Evolutionary conservation across 495 filamentous ascomycete genomes (phyloP).

Genomic region (Aspergillus conjunctus): DNA sequence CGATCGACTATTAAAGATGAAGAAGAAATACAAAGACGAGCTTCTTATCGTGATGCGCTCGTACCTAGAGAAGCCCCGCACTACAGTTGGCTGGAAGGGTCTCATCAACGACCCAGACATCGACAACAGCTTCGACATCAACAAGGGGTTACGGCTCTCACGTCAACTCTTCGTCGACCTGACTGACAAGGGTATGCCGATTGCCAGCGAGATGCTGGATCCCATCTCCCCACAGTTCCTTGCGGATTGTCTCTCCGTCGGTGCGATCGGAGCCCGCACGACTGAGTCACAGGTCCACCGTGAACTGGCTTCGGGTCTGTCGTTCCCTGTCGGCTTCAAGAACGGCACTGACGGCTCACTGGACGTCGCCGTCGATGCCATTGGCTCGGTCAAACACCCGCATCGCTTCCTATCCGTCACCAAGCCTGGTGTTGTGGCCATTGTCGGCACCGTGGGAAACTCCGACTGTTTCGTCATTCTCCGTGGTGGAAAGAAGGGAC

Average conservation of each 20-base stretch:
- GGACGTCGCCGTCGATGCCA: conserved; percentile 91
- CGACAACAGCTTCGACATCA: conserved; percentile 98
- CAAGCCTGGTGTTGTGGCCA: conserved; percentile 94
- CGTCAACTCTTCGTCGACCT: conserved; percentile 94
- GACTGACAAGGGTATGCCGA: conserved; percentile 93
- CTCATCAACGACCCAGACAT: conserved; percentile 99
- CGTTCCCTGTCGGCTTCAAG: conserved; percentile 99
- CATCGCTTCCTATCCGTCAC: conserved; percentile 99
- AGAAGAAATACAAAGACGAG: conserved; percentile 87
- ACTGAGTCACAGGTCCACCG: conserved; percentile 96
- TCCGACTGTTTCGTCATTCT: conserved; percentile 98
- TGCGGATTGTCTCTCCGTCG: conserved; percentile 89
- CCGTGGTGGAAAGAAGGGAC: conserved; percentile 87
- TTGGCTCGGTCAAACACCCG: conserved; percentile 87
- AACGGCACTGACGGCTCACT: conserved; percentile 96
- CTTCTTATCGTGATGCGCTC: conserved; percentile 96
- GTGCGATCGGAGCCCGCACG: conserved; percentile 92
- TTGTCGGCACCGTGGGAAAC: conserved; percentile 93
- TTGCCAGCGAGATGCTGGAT: conserved; percentile 97
- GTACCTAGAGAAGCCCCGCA: conserved; percentile 98
- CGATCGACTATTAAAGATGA: conserved; percentile 75
- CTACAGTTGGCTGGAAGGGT: conserved; percentile 98
- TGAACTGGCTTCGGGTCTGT: conserved; percentile 89
- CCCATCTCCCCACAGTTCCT: conserved; percentile 98
- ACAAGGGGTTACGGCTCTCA: conserved; percentile 87